phyloP scores from a whole-genome alignment of 495 filamentous ascomycete genomes.

The Annulohypoxylon bovei region DNA sequence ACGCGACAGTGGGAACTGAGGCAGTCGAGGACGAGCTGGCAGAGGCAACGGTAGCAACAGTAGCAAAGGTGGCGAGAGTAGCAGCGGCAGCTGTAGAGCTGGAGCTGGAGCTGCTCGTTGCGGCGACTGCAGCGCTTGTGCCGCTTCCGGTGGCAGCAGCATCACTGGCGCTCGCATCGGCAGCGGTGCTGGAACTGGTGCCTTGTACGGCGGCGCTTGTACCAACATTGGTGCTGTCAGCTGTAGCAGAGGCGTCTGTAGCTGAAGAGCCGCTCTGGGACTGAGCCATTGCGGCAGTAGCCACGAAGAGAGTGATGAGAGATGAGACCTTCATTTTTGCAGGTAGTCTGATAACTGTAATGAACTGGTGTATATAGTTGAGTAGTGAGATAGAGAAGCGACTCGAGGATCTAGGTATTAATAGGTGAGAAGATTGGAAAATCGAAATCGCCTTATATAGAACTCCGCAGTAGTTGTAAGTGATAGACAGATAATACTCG shows the following conservation, averaged over 20 bases:
- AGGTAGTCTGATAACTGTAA: neutral
- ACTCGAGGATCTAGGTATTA: neutral
- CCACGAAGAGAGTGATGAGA: slow-evolving; percentile 30
- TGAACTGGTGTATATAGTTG: neutral
- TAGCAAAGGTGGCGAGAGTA: slow-evolving; percentile 1
- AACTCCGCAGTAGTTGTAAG: neutral
- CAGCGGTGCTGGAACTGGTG: neutral
- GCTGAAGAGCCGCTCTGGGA: slow-evolving; percentile 2
- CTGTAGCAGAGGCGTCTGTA: neutral
- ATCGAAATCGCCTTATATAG: neutral
- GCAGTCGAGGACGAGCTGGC: neutral
- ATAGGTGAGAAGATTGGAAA: neutral
- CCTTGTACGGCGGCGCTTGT: neutral
- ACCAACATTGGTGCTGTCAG: neutral
- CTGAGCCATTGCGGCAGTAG: slow-evolving; percentile 36
- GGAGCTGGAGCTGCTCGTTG: neutral
- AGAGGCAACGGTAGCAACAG: neutral
- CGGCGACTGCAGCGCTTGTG: neutral
- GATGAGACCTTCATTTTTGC: slow-evolving; percentile 31
- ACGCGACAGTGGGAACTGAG: neutral
- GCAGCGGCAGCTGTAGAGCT: slow-evolving; percentile 7
- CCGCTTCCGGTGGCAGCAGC: neutral
- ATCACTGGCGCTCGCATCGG: neutral
- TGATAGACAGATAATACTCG: slow-evolving; percentile 2
- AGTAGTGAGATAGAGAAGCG: neutral